Evolutionary conservation across 805 yeast genomes (phyloP).

Genomic region (Nakazawaea ishiwadae): DNA sequence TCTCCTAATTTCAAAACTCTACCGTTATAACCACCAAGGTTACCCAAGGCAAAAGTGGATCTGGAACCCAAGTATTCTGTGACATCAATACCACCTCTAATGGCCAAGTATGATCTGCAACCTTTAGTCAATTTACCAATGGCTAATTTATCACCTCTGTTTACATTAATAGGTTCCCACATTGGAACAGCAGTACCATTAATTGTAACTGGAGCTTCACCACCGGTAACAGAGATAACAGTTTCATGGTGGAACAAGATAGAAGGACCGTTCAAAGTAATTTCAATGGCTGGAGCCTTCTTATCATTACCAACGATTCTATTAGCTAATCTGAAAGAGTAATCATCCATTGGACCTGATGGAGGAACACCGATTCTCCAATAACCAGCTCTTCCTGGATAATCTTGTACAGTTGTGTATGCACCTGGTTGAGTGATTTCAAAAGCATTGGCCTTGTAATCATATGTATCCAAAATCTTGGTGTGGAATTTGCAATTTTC

Average conservation of each 20-base stretch:
- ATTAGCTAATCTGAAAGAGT: constrained; percentile 86
- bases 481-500: constrained; percentile 81
- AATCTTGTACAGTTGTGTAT: constrained; percentile 94
- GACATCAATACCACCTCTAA: constrained; percentile 91
- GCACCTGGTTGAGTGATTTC: constrained; percentile 90
- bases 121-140: constrained; percentile 81
- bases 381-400: constrained; percentile 81
- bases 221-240: constrained; percentile 84
- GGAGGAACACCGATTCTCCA: constrained; percentile 98
- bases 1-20: constrained; percentile 90
- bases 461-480: constrained; percentile 77
- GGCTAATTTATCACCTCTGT: constrained; percentile 71
- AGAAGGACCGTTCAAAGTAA: constrained; percentile 85
- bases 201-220: constrained; percentile 60
- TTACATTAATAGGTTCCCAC: constrained; percentile 70
- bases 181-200: constrained; percentile 53
- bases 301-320: constrained; percentile 82
- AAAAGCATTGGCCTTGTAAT: constrained; percentile 77
- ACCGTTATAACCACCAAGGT: constrained; percentile 93
- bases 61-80: constrained; percentile 94
- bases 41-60: constrained; percentile 92
- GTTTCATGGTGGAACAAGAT: constrained; percentile 78
- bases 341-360: constrained; percentile 96
- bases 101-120: constrained; percentile 84
- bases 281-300: constrained; percentile 84